Base-by-base conservation (phyloP, 2,329 filamentous ascomycete genomes). In the Alternaria brassicae region DNA sequence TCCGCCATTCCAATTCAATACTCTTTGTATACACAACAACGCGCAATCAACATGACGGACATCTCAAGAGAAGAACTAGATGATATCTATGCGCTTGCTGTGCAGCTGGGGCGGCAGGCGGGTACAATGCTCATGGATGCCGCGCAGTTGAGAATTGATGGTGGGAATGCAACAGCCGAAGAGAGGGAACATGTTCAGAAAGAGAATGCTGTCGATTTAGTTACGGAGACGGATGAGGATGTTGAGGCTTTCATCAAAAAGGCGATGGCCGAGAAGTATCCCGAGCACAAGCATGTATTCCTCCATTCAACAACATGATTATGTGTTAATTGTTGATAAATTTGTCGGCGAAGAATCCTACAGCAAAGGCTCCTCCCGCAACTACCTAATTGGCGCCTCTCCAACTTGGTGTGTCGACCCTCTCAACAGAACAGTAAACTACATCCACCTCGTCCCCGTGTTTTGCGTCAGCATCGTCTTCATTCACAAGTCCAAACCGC, bases 301-400 rank as follows among this genome's bases (percentile, higher is more conserved):
- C 1, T 8, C 23, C 32, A 1, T 1, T 10, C 10, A 15, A 15
- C 0, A 1, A 0, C 1, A n/a, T 0, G 36, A n/a, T 4, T 17
- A 12, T 19, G 15, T 34, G 2, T 36, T 48, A 13, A 61, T 28
- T 17, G 13, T 13, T 37, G 39, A 19, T 17, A 90, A 88, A 47
- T 93, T 93, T 75, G 83, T 93, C 36, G 90, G 91, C 61, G 91
- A 93, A 77, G 91, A 93, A 75, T 86, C 86, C 0, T 93, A 93
- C 74, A 89, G 88, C 41, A 87, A 88, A 69, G 87, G 89, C 36
- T 74, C 85, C 25, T 88, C 89, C 0, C 86, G 88, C 68, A 81
- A 87, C 44, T 93, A 92, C 71, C 83, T 92, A 5, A 87, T 93
- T 61, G 80, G 79, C 44, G 73, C 84, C 40, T 78, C 79, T 0